Evolutionary conservation across 2,329 filamentous ascomycete genomes (phyloP).

Genomic region (Aspergillus amoenus): DNA sequence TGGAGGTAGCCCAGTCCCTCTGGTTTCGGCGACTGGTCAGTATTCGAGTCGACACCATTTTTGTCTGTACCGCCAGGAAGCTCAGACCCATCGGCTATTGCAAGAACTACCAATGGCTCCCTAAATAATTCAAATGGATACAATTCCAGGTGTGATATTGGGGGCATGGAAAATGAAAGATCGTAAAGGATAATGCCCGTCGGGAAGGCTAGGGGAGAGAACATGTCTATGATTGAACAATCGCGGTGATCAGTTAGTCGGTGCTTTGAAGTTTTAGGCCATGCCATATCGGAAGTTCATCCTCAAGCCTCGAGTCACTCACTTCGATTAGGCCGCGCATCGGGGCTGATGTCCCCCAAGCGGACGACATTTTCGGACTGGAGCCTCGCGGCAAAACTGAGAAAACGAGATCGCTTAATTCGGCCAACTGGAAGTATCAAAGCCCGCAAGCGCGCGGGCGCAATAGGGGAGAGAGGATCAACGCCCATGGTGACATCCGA

Average conservation of each 20-base stretch:
- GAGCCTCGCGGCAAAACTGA: slow-evolving; percentile 74
- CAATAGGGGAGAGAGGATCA: slow-evolving; percentile 86
- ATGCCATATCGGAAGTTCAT: background rate
- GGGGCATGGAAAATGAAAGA: slow-evolving; percentile 74
- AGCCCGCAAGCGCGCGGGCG: slow-evolving; percentile 85
- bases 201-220: slow-evolving; percentile 86
- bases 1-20: slow-evolving; percentile 41
- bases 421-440: slow-evolving; percentile 83
- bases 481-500: slow-evolving; percentile 70
- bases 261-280: background rate
- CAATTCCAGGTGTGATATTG: slow-evolving; percentile 74
- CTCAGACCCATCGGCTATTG: slow-evolving; percentile 78
- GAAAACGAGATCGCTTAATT: slow-evolving; percentile 79
- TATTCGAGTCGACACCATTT: slow-evolving; percentile 13
- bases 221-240: slow-evolving; percentile 67
- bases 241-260: slow-evolving; percentile 21
- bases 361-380: slow-evolving; percentile 77
- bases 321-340: slow-evolving; percentile 84
- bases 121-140: slow-evolving; percentile 89
- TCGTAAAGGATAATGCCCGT: slow-evolving; percentile 86
- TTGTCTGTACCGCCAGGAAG: slow-evolving; percentile 43
- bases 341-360: slow-evolving; percentile 81
- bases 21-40: slow-evolving; percentile 36
- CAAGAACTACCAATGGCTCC: slow-evolving; percentile 79
- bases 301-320: slow-evolving; percentile 37